Base-by-base conservation (phyloP, 768 basidiomycete genomes). In the Chalciporus chontae region DNA sequence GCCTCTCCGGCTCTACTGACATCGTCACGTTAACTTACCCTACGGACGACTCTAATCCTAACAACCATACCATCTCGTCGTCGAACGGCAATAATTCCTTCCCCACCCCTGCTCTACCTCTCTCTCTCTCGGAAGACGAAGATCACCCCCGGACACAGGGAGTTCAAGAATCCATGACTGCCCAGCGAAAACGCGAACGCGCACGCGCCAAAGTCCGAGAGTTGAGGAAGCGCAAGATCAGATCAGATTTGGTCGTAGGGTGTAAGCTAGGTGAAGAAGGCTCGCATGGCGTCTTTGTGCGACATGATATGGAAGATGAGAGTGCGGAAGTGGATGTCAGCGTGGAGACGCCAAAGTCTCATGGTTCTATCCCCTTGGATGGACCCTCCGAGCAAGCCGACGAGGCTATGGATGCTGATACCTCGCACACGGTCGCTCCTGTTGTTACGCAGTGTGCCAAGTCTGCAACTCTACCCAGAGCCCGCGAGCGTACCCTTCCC, bases 241-340 rank as follows among this genome's bases (percentile, higher is more conserved):
- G 41, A 60, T 59, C 53, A 44, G 70, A 60, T 44, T 29, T 59
- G 47, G 67, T 69, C n/a, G 53, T 73, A 18, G 66, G 60, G 31
- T 60, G 72, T 44, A 58, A 50, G 8, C 58, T 54, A 34, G 68
- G 51, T 59, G 66, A 54, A 41, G 59, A 55, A 40, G 66, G 56
- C 29, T 57, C 68, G 17, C 51, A 65, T 44, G 78, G 74, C 1
- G 78, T 84, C 23, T 80, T 77, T 52, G 72, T 83, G 32, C 74
- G 81, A 13, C 69, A 72, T 24, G 83, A 85, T 55, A 61, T 76
- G 3, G 80, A 76, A 24, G 83, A 85, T 50, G 83, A 85, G 60
- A 83, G 75, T 48, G 73, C 68, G 41, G 79, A 83, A 36, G 81
- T 85, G 10, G 82, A 86, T 53, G 73, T 84, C 27, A 73, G 69